phyloP scores from a whole-genome alignment of 331 rosid genomes.

The Rhamnella rubrinervis region DNA sequence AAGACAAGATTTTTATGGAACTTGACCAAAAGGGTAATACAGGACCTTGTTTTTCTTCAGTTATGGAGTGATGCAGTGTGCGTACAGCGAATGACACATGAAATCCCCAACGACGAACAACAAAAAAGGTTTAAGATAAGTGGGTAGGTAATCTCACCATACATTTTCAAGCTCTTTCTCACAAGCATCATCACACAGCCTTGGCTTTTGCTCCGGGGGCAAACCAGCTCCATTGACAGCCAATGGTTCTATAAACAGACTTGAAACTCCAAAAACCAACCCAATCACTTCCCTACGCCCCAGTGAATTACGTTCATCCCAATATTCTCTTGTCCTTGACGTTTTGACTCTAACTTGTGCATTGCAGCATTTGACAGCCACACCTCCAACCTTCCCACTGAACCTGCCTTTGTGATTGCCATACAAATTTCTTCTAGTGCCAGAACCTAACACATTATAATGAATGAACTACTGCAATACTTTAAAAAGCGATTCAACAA shows the following conservation, averaged over 20 bases:
- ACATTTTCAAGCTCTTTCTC: slow-evolving; percentile 97
- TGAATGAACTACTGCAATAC: not conserved
- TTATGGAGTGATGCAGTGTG: too few relatives aligned
- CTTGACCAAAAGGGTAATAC: too few relatives aligned
- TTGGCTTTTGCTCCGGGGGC: slow-evolving; percentile 87
- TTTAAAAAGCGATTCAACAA: not conserved
- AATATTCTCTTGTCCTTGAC: slow-evolving; percentile 33
- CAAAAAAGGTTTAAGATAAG: slow-evolving; percentile 18
- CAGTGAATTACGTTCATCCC: slow-evolving; percentile 27
- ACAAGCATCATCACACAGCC: slow-evolving; percentile 67
- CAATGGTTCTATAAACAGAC: slow-evolving; percentile 44
- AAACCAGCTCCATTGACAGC: slow-evolving; percentile 79
- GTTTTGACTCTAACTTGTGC: slow-evolving; percentile 26
- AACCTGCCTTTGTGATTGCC: slow-evolving; percentile 35
- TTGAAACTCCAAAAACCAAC: slow-evolving; percentile 54
- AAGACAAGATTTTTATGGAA: too few relatives aligned
- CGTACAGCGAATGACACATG: not conserved
- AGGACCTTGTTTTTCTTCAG: too few relatives aligned
- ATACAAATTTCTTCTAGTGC: slow-evolving; percentile 29
- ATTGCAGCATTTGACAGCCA: slow-evolving; percentile 29
- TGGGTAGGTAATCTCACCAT: slow-evolving; percentile 69
- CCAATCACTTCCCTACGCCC: slow-evolving; percentile 69
- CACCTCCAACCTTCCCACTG: slow-evolving; percentile 31
- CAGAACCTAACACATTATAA: slow-evolving; percentile 42
- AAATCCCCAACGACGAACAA: not conserved